Conservation (phyloP, 1,284 basidiomycete species). For the Grifola frondosa region DNA sequence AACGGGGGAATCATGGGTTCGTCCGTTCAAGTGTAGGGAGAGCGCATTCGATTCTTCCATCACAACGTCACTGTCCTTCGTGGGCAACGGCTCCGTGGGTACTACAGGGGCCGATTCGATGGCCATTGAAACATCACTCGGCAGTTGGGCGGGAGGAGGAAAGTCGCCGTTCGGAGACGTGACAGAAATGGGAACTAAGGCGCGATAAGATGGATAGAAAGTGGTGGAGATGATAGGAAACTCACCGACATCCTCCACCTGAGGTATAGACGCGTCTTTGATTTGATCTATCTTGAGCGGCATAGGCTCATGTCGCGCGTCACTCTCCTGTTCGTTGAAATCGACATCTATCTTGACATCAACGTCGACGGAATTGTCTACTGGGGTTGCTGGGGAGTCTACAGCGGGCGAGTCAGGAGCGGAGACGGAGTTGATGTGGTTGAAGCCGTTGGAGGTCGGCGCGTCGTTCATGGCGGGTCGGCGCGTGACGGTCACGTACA, state of each 20-base stretch:
- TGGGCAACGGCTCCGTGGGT: slow-evolving; percentile 12
- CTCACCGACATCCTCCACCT: slow-evolving; percentile 51
- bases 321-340: slow-evolving; percentile 59
- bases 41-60: slow-evolving; percentile 44
- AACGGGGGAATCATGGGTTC: slow-evolving; percentile 35
- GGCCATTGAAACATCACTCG: slow-evolving; percentile 54
- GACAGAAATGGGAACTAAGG: slow-evolving; percentile 45
- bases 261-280: slow-evolving; percentile 45
- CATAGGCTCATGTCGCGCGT: slow-evolving; percentile 59
- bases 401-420: slow-evolving; percentile 41
- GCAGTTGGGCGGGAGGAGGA: slow-evolving; percentile 43
- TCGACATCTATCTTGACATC: slow-evolving; percentile 63
- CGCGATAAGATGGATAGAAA: slow-evolving; percentile 13
- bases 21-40: slow-evolving; percentile 38
- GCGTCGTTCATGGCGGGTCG: slow-evolving; percentile 34
- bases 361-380: slow-evolving; percentile 44
- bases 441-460: slow-evolving; percentile 29
- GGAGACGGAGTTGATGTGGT: slow-evolving; percentile 48
- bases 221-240: slow-evolving; percentile 12
- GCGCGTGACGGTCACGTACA: slow-evolving; percentile 45
- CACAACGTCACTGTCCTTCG: slow-evolving; percentile 42
- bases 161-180: slow-evolving; percentile 46
- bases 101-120: slow-evolving; percentile 33
- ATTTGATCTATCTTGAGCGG: slow-evolving; percentile 41
- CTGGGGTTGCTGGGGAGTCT: slow-evolving; percentile 61